These are phyloP conservation scores for Quercus rubra DNA, from an alignment of 306 rosid species.

Conservation along the genomic window DNA sequence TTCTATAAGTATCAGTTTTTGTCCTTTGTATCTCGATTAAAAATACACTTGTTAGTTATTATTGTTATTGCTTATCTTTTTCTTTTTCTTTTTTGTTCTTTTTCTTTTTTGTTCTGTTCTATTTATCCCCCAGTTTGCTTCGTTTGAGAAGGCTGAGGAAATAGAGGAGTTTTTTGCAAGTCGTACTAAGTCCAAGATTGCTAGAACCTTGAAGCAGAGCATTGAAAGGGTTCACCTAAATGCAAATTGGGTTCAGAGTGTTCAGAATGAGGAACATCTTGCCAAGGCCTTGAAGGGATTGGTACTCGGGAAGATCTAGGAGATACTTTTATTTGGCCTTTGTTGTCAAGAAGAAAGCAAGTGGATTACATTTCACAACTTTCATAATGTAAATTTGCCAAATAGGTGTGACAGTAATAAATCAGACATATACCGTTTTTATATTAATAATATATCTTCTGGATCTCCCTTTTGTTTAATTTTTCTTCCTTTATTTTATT, in stretches of 20 bases:
- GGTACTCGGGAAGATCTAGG: slow-evolving; percentile 11
- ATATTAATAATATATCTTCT: not conserved
- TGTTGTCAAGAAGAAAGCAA: no score
- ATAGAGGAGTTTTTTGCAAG: slow-evolving; percentile 73
- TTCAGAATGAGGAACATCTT: slow-evolving; percentile 52
- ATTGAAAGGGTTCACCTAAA: slow-evolving; percentile 71
- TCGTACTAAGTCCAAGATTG: slow-evolving; percentile 40
- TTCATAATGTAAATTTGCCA: not conserved
- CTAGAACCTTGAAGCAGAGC: slow-evolving; percentile 93
- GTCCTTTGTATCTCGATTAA: not conserved
- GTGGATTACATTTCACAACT: not conserved
- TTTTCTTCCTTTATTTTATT: no score
- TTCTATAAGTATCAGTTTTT: not conserved
- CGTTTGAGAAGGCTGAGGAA: slow-evolving; percentile 74
- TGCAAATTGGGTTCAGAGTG: slow-evolving; percentile 66
- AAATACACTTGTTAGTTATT: not conserved
- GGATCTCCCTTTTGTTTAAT: not conserved
- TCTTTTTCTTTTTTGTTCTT: rapidly evolving
- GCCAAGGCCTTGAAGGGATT: slow-evolving; percentile 47
- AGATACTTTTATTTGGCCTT: no score
- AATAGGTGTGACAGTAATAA: not conserved
- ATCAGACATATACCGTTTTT: no score
- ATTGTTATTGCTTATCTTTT: no score
- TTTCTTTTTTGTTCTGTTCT: not conserved
- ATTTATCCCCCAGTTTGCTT: slow-evolving; percentile 60